Percentiles rank a stretch among this genome's conserved stretches.
phyloP scores from a whole-genome alignment of 2,329 filamentous ascomycete species.

The Balansia obtecta region DNA sequence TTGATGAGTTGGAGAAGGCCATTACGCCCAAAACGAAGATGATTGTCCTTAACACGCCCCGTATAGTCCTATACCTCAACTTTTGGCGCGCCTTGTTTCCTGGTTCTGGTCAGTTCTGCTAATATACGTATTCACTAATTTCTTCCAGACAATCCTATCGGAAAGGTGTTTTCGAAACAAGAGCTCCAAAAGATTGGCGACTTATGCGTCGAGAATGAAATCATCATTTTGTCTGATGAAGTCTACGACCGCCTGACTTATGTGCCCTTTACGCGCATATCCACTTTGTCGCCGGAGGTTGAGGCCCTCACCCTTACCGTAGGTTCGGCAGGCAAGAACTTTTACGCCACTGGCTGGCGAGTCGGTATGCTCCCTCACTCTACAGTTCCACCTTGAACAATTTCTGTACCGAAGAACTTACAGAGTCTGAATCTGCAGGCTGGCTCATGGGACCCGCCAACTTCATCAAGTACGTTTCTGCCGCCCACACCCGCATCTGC shows the following conservation, averaged over 20 bases:
- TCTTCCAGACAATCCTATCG: constrained; percentile 74
- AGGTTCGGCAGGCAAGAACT: constrained; percentile 93
- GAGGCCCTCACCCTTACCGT: constrained; percentile 84
- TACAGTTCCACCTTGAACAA: neutral
- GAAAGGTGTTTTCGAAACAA: constrained; percentile 79
- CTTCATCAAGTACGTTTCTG: constrained; percentile 80
- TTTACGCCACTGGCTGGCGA: constrained; percentile 95
- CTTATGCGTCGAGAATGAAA: constrained; percentile 81
- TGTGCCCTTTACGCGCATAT: constrained; percentile 85
- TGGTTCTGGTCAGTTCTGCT: neutral
- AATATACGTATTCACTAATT: neutral
- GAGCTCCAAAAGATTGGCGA: constrained; percentile 80
- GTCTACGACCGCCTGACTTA: constrained; percentile 96
- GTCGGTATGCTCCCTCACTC: constrained; percentile 38
- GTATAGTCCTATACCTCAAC: constrained; percentile 16
- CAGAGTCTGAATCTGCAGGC: constrained; percentile 28
- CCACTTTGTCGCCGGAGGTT: constrained; percentile 81
- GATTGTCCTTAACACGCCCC: constrained; percentile 78
- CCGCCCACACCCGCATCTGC: constrained; percentile 92
- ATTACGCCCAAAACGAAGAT: constrained; percentile 87
- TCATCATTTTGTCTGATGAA: constrained; percentile 85
- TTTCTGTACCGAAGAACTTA: neutral
- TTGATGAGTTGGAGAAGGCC: constrained; percentile 66
- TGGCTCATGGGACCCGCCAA: constrained; percentile 87
- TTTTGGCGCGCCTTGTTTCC: neutral